Evolutionary conservation across 83 land plant species (phyloP).

Genomic region (Picea engelmannii): DNA sequence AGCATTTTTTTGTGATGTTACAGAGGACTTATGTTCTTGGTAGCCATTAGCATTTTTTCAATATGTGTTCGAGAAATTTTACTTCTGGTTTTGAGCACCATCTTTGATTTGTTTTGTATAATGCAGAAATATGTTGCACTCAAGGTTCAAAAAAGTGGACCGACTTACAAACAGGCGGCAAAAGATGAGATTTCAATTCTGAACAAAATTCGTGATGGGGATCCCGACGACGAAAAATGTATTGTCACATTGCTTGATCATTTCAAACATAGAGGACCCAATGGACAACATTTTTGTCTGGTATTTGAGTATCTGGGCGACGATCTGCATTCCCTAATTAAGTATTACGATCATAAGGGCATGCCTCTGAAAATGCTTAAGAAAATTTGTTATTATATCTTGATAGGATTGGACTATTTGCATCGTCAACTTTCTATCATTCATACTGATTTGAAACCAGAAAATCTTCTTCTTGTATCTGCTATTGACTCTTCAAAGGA

Average conservation of each 20-base stretch:
- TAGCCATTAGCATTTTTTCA: neutral
- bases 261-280: constrained; percentile 42
- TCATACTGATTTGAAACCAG: constrained; percentile 53
- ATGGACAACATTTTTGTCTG: constrained; percentile 47
- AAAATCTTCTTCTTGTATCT: constrained; percentile 32
- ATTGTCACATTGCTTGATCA: constrained; percentile 48
- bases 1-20: neutral
- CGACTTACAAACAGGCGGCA: constrained; percentile 41
- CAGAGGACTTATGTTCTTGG: neutral
- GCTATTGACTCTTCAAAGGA: constrained; percentile 28
- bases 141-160: constrained; percentile 46
- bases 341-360: constrained; percentile 32
- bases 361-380: constrained; percentile 40
- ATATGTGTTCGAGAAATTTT: neutral
- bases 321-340: constrained; percentile 41
- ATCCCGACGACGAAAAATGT: constrained; percentile 30
- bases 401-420: constrained; percentile 38
- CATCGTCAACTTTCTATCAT: constrained; percentile 37
- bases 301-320: constrained; percentile 46
- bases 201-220: constrained; percentile 34
- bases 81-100: neutral
- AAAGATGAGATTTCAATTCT: constrained; percentile 34
- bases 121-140: constrained; percentile 41
- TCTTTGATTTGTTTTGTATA: neutral
- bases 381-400: constrained; percentile 28